phyloP scores from a whole-genome alignment of 2,329 filamentous ascomycete species.

The Cercospora berteroae region DNA sequence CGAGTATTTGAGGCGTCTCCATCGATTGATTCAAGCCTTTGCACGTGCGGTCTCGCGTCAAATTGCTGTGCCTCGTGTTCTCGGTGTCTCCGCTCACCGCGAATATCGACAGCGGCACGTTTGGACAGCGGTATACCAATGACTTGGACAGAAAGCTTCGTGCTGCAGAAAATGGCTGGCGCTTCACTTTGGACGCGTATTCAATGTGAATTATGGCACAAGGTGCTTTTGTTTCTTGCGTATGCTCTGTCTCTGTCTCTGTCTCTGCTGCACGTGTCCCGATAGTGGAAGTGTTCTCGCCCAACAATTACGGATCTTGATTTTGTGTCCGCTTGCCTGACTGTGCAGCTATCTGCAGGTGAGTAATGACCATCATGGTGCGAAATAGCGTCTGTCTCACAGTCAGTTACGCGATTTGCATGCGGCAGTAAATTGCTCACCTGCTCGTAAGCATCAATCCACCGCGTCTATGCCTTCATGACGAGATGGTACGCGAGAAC shows the following conservation, averaged over 20 bases:
- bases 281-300: not conserved
- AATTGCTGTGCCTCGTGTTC: not conserved
- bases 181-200: not conserved
- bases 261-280: not conserved
- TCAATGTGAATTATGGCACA: not conserved
- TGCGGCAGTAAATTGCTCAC: not conserved
- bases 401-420: not conserved
- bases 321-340: not conserved
- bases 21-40: not conserved
- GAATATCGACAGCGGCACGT: not conserved
- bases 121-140: not conserved
- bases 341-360: not conserved
- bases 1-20: not conserved
- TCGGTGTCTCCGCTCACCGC: not conserved
- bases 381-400: not conserved
- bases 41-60: not conserved
- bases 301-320: not conserved
- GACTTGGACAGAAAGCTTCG: not conserved
- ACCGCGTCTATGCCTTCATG: not conserved
- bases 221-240: not conserved
- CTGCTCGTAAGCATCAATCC: not conserved
- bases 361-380: not conserved
- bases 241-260: not conserved
- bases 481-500: not conserved
- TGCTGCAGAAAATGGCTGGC: not conserved